These are phyloP conservation scores for Fusarium bulbicola DNA, from an alignment of 2,329 filamentous ascomycete genomes.

Conservation along the genomic window DNA sequence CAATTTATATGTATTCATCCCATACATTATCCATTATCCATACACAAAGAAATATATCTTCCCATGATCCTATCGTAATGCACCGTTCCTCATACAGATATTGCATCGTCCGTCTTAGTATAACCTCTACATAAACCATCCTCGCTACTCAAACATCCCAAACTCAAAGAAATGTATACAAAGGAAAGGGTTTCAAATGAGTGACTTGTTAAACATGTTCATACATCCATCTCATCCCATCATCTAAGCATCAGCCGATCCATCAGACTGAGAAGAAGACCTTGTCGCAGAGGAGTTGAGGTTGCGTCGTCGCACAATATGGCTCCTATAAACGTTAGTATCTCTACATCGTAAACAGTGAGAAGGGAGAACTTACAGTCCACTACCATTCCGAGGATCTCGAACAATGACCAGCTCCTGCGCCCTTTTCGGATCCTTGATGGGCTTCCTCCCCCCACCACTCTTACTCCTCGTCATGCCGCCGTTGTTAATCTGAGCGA, in stretches of 20 bases:
- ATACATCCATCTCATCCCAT: neutral
- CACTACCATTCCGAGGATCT: constrained; percentile 35
- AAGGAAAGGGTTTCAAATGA: constrained; percentile 14
- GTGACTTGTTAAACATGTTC: constrained; percentile 14
- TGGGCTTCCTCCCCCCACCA: constrained; percentile 26
- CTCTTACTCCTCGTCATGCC: constrained; percentile 18
- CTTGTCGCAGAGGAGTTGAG: constrained; percentile 26
- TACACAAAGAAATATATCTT: neutral
- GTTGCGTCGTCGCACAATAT: constrained; percentile 32
- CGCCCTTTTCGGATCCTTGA: constrained; percentile 38
- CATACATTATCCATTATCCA: neutral
- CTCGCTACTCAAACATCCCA: constrained; percentile 9
- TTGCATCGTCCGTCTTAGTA: constrained; percentile 29
- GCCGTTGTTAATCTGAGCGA: constrained; percentile 29
- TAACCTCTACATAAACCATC: constrained; percentile 23
- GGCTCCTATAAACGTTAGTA: constrained; percentile 11
- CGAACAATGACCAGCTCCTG: constrained; percentile 42
- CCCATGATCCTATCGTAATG: neutral
- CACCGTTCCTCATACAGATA: constrained; percentile 25
- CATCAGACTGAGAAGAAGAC: constrained; percentile 34
- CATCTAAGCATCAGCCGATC: constrained; percentile 27
- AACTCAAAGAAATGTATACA: constrained; percentile 9
- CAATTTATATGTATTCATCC: constrained; percentile 13
- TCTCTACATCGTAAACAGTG: neutral
- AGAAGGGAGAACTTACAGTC: constrained; percentile 33